Conservation (phyloP, 352 stramenopile species). For the Globisporangium polare region DNA sequence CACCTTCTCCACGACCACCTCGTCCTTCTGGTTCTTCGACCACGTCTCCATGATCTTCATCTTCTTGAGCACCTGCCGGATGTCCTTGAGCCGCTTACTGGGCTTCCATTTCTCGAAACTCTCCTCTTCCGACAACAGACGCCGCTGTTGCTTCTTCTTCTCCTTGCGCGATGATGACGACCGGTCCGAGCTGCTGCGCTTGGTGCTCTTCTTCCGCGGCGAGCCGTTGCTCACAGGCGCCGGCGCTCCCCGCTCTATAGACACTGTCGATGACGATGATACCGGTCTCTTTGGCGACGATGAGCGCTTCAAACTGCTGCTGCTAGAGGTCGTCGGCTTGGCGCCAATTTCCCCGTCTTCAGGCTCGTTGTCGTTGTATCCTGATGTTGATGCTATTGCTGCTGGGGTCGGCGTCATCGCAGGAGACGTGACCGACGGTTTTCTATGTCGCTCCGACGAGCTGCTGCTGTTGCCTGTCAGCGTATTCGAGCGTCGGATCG, state of each 20-base stretch:
- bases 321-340: not conserved
- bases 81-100: slow-evolving; percentile 66
- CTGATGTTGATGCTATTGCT: slow-evolving; percentile 4
- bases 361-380: slow-evolving; percentile 26
- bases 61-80: slow-evolving; percentile 82
- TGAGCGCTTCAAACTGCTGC: slow-evolving; percentile 10
- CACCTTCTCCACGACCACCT: slow-evolving; percentile 85
- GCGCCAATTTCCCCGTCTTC: slow-evolving; percentile 51
- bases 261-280: slow-evolving; percentile 9
- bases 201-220: slow-evolving; percentile 30
- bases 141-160: slow-evolving; percentile 13
- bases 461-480: slow-evolving; percentile 16
- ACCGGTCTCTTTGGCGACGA: not conserved
- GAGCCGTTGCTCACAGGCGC: slow-evolving; percentile 11
- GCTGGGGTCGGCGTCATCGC: slow-evolving; percentile 17
- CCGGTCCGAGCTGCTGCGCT: slow-evolving; percentile 4
- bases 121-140: slow-evolving; percentile 46
- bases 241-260: slow-evolving; percentile 20
- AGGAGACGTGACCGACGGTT: slow-evolving; percentile 27
- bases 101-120: slow-evolving; percentile 79
- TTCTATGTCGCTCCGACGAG: slow-evolving; percentile 27
- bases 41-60: slow-evolving; percentile 83
- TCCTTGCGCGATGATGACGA: slow-evolving; percentile 5
- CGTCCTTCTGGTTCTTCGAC: slow-evolving; percentile 77
- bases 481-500: slow-evolving; percentile 33